Evolutionary conservation across 2,329 filamentous ascomycete genomes (phyloP).

Genomic region (Exophiala phaeomuriformis): DNA sequence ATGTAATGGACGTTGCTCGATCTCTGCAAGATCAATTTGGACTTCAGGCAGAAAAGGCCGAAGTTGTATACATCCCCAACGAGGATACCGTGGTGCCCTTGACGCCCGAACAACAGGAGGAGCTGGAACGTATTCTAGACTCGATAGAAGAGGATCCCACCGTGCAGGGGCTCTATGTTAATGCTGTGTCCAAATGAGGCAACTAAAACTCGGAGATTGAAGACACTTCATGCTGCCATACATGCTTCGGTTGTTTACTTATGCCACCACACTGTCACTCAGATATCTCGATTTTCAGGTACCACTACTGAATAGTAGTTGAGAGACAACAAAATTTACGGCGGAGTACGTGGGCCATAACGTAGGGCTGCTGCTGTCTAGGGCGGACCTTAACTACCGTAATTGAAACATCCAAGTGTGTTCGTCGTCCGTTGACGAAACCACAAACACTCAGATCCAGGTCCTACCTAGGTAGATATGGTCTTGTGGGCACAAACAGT

Average conservation of each 20-base stretch:
- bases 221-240: too few relatives aligned
- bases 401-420: too few relatives aligned
- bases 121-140: conserved; percentile 53
- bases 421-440: too few relatives aligned
- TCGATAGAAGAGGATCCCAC: conserved; percentile 57
- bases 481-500: too few relatives aligned
- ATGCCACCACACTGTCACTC: too few relatives aligned
- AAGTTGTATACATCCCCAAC: conserved; percentile 80
- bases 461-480: too few relatives aligned
- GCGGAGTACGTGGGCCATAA: not conserved
- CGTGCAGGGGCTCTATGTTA: conserved; percentile 73
- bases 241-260: too few relatives aligned
- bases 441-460: too few relatives aligned
- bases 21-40: conserved; percentile 56
- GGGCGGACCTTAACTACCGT: too few relatives aligned
- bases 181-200: conserved; percentile 36
- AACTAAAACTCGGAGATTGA: too few relatives aligned
- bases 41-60: conserved; percentile 62
- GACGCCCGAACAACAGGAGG: conserved; percentile 50
- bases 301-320: too few relatives aligned
- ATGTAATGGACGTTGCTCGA: conserved; percentile 58
- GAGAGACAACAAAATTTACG: not conserved
- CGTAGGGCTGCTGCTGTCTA: too few relatives aligned
- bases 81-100: conserved; percentile 65
- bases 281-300: not conserved